A percentile compares a stretch with the other conserved stretches of the same genome.
Evolutionary conservation across 2,329 filamentous ascomycete genomes (phyloP).

Genomic region (Colletotrichum sidae): DNA sequence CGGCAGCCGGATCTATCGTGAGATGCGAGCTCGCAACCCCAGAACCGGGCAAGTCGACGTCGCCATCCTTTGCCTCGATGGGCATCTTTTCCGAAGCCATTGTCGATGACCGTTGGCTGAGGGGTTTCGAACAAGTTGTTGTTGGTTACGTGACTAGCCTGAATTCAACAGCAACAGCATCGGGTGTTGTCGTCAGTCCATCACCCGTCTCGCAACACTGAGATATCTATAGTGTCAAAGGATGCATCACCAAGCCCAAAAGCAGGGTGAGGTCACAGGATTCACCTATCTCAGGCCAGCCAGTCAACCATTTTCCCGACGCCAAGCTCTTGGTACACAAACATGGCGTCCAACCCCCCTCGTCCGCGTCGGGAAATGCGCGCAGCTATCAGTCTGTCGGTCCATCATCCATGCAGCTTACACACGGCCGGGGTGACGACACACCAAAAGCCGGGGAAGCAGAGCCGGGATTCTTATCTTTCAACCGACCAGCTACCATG

Average conservation of each 20-base stretch:
- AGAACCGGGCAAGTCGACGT: constrained; percentile 15
- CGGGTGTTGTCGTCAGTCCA: not conserved
- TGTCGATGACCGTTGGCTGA: not conserved
- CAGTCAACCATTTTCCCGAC: constrained; percentile 17
- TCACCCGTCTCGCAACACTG: not conserved
- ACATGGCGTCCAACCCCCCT: not conserved
- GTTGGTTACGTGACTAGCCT: not conserved
- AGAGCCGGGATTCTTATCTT: constrained; percentile 21
- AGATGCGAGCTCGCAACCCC: constrained; percentile 7
- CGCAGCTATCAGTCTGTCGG: constrained; percentile 21
- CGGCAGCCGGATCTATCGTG: constrained; percentile 26
- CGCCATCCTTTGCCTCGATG: constrained; percentile 24
- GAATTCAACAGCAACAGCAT: constrained; percentile 5
- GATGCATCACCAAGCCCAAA: constrained; percentile 4
- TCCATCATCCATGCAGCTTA: constrained; percentile 23
- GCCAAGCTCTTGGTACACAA: not conserved
- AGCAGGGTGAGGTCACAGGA: constrained; percentile 25
- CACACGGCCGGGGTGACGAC: constrained; percentile 6
- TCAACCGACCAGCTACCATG: constrained; percentile 1
- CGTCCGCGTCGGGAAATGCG: constrained; percentile 19
- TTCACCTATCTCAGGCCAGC: constrained; percentile 29
- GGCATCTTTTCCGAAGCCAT: constrained; percentile 31
- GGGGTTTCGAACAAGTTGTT: not conserved
- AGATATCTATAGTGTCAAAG: constrained; percentile 24
- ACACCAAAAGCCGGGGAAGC: constrained; percentile 13